phyloP scores from a whole-genome alignment of 140 eudicot genomes.

The Senecio squalidus region DNA sequence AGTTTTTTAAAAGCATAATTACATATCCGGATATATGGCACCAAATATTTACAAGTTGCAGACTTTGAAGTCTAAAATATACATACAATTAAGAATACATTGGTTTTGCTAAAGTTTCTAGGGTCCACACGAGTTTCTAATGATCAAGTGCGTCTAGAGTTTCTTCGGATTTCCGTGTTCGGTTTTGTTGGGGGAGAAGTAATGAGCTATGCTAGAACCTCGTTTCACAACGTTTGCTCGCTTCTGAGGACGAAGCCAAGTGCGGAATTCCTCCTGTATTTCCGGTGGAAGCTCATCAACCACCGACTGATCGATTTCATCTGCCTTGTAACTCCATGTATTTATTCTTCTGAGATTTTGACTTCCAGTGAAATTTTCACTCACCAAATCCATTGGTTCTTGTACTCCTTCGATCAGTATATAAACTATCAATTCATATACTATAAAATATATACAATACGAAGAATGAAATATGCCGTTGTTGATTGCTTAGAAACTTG shows the following conservation, averaged over 20 bases:
- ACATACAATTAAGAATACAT: too few relatives aligned
- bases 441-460: background rate
- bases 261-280: constrained; percentile 64
- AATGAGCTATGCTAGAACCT: constrained; percentile 63
- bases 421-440: constrained; percentile 2
- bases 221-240: constrained; percentile 40
- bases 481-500: background rate
- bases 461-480: background rate
- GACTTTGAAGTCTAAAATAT: too few relatives aligned
- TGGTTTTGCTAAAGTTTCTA: too few relatives aligned
- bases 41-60: too few relatives aligned
- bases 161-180: background rate
- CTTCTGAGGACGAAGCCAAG: constrained; percentile 62
- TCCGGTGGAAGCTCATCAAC: constrained; percentile 68
- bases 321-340: constrained; percentile 60
- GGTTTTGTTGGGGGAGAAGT: constrained; percentile 48
- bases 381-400: constrained; percentile 15
- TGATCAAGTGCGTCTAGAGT: background rate
- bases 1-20: too few relatives aligned
- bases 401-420: constrained; percentile 18
- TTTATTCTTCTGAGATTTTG: constrained; percentile 16
- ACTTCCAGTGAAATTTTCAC: constrained; percentile 13
- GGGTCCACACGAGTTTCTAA: too few relatives aligned
- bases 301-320: constrained; percentile 75
- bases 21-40: too few relatives aligned